phyloP scores from a whole-genome alignment of 768 basidiomycete genomes.

The Lepiota venenata region DNA sequence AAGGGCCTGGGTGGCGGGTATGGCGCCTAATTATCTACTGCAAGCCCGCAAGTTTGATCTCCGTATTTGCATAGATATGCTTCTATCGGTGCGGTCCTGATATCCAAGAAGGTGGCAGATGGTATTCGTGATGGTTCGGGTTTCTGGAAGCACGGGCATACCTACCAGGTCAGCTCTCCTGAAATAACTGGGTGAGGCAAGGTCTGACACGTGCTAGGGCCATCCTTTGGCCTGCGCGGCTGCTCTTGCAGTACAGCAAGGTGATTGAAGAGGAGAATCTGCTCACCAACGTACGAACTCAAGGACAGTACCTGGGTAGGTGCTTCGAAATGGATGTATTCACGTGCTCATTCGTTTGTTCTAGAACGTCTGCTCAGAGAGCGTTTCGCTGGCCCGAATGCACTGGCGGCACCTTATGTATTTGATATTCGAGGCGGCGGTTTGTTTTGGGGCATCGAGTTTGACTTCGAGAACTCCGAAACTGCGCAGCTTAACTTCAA shows the following conservation, averaged over 20 bases:
- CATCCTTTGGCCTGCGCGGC: constrained; percentile 79
- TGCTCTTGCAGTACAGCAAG: constrained; percentile 75
- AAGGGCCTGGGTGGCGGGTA: constrained; percentile 91
- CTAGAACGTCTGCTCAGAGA: constrained; percentile 47
- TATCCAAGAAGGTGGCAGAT: constrained; percentile 67
- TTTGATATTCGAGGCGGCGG: constrained; percentile 86
- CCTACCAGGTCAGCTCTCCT: constrained; percentile 56
- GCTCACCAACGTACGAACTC: constrained; percentile 56
- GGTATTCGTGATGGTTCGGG: constrained; percentile 69
- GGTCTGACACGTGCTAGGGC: constrained; percentile 34
- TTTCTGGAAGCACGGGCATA: constrained; percentile 82
- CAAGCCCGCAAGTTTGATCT: background rate
- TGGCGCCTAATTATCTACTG: constrained; percentile 23
- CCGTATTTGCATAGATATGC: constrained; percentile 51
- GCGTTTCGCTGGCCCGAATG: constrained; percentile 51
- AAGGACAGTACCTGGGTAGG: constrained; percentile 57
- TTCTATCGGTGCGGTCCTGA: constrained; percentile 77
- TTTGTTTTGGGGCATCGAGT: constrained; percentile 82
- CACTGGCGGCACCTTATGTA: constrained; percentile 59
- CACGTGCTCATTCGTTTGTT: background rate
- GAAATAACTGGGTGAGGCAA: background rate
- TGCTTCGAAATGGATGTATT: background rate
- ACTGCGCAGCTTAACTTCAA: constrained; percentile 45
- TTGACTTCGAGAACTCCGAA: constrained; percentile 54
- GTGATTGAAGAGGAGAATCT: constrained; percentile 69